Evolutionary conservation across 2,329 filamentous ascomycete species (phyloP), one percentile per base, ranked within the genome.

Genomic region (Colletotrichum coccodes): DNA sequence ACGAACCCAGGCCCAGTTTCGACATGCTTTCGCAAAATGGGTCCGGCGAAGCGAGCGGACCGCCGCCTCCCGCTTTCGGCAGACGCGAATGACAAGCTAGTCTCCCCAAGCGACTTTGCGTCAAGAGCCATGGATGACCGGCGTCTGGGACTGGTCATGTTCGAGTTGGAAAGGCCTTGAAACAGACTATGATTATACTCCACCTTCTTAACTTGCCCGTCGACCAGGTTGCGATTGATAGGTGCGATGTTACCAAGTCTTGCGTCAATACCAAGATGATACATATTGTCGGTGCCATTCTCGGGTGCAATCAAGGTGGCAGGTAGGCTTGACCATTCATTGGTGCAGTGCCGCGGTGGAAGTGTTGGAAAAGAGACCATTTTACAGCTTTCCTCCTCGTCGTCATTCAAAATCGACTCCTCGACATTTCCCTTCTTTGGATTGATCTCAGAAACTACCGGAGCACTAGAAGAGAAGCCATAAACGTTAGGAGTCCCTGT

Each of bases 281-380:
- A 78, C 47, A 76, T 36, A 12, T 73, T 72, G 4, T 71, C 62
- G 1, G 62, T 68, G 3, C 30, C 30, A 18, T 53, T 26, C 9
- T 42, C 40, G 30, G 12, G 32, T 9, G 18, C 44, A 34, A 4
- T 71, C 2, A 74, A 54, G 1, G 71, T 68, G 1, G 60, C 58
- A 2, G 73, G 72, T 3, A 77, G 73, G 7, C 69, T 76, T n/a
- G 75, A 50, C 77, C 77, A 79, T 6, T 80, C 79, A 11, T 71
- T 66, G 0, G 79, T 81, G 46, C 74, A 77, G 9, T 77, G 75
- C 6, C 79, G 75, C 11, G 75, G 73, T 11, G 68, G 71, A 9
- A 81, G 72, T 28, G 74, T 72, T 14, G 78, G 78, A 57, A 81
- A 82, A 11, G 77, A 81, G 2, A 75, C 78, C 6, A 80, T 78